phyloP scores from a whole-genome alignment of 2,329 filamentous ascomycete species.

The Claviceps africana region DNA sequence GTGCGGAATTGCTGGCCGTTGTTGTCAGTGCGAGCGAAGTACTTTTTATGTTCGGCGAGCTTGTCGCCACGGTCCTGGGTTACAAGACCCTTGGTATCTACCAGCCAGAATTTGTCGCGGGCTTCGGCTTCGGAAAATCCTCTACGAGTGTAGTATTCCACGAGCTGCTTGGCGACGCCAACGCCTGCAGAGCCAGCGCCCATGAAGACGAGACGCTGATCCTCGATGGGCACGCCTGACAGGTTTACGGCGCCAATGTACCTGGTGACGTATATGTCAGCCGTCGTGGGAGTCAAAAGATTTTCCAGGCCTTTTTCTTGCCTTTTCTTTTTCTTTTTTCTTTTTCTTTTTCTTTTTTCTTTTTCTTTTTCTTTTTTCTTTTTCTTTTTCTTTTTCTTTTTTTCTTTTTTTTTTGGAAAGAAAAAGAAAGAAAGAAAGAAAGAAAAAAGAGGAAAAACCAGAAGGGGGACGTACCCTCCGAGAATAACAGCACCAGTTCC shows the following conservation, averaged over 20 bases:
- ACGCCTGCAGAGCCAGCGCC: slow-evolving; percentile 92
- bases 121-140: slow-evolving; percentile 81
- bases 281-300: background rate
- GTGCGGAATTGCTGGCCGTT: slow-evolving; percentile 58
- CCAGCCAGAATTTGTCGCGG: slow-evolving; percentile 86
- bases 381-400: too few species aligned
- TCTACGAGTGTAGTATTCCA: slow-evolving; percentile 89
- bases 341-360: background rate
- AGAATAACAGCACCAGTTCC: slow-evolving; percentile 92
- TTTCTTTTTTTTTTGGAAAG: too few species aligned
- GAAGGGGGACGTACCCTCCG: slow-evolving; percentile 44
- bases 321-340: too few species aligned
- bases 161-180: slow-evolving; percentile 93
- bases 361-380: background rate
- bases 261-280: slow-evolving; percentile 45
- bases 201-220: slow-evolving; percentile 92
- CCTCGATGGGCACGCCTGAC: slow-evolving; percentile 70
- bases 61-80: slow-evolving; percentile 86
- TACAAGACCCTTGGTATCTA: slow-evolving; percentile 92
- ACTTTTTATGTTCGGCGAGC: slow-evolving; percentile 78
- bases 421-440: background rate
- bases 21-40: slow-evolving; percentile 53
- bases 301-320: too few species aligned
- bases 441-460: too few species aligned
- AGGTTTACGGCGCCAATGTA: slow-evolving; percentile 65